Base-by-base conservation (phyloP, 257 asterid genomes). In the Fraxinus americana region DNA sequence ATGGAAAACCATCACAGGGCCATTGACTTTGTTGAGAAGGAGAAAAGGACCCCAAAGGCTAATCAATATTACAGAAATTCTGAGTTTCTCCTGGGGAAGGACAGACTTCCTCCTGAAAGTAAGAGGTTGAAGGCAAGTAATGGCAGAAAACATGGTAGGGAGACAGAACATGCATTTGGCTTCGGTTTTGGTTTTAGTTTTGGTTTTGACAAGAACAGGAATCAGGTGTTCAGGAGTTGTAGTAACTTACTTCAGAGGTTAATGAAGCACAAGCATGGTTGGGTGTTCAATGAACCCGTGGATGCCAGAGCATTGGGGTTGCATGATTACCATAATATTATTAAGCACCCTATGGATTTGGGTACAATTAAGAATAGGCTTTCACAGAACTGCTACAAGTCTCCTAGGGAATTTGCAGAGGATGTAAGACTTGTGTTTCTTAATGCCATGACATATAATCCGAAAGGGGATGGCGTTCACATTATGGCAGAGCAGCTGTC, bases 361-460 rank as follows among this genome's bases (percentile, higher is more conserved):
- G 97, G 97, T 67, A 91, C 98, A 43, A 88, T 94, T 65, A 94
- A 90, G 87, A 81, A 80, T 48, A 87, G 91, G 78, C 76, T 94
- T 45, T 81, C 95, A 4, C 88, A 92, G 79, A 87, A 91, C 50
- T 82, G 77, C 87, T 94, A 94, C 90, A 90, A 88, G 80, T 86
- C 92, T 68, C 92, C 96, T 0, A 82, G 82, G 84, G 96, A 92
- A 71, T 94, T 92, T 66, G 92, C 97, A 0, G 98, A 94, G 80
- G 98, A 94, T 81, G 95, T 94, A 75, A 87, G 98, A 71, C 97
- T 94, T 43, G 97, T 91, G 34, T 94, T 94, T 73, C 89, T 74
- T 72, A 94, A 94, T 88, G 98, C 98, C 52, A 92, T 92, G 97
- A 90, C 93, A 23, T 94, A 92, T 86, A 94, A 94, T 83, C 98